A percentile compares a stretch with the other conserved stretches of the same genome.
These are phyloP conservation scores for Psilocybe tampanensis DNA, from an alignment of 768 basidiomycete genomes.

Conservation along the genomic window DNA sequence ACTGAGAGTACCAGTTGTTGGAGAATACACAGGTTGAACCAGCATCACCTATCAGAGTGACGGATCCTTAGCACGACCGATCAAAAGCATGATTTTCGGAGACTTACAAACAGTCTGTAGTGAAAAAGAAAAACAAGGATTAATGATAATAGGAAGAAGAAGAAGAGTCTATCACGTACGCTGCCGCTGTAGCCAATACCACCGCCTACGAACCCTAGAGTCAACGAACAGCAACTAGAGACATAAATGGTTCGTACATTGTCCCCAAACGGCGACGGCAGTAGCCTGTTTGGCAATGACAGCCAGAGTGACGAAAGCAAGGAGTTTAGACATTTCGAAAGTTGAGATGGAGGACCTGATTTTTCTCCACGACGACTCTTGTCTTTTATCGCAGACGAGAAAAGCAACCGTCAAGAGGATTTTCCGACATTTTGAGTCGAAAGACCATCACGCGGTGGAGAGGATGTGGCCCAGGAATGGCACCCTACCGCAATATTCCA, in stretches of 20 bases:
- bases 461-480: not conserved
- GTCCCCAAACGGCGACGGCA: conserved; percentile 31
- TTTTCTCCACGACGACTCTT: not conserved
- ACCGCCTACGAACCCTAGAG: conserved; percentile 19
- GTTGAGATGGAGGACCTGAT: not conserved
- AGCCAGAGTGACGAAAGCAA: conserved; percentile 26
- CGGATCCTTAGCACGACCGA: not conserved
- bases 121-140: not conserved
- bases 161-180: conserved; percentile 14
- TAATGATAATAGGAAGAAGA: not conserved
- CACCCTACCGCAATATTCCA: not conserved
- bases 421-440: conserved; percentile 10
- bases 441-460: conserved; percentile 8
- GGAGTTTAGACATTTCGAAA: conserved; percentile 24
- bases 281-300: conserved; percentile 20
- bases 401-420: not conserved
- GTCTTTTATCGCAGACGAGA: conserved; percentile 9
- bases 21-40: conserved; percentile 29
- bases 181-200: conserved; percentile 30
- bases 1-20: conserved; percentile 37
- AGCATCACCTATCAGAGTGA: conserved; percentile 22
- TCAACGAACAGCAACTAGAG: not conserved
- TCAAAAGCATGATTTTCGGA: not conserved
- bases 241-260: conserved; percentile 24
- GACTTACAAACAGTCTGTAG: conserved; percentile 18